Conservation (phyloP, 495 filamentous ascomycete species). For the Neurospora sp. region DNA sequence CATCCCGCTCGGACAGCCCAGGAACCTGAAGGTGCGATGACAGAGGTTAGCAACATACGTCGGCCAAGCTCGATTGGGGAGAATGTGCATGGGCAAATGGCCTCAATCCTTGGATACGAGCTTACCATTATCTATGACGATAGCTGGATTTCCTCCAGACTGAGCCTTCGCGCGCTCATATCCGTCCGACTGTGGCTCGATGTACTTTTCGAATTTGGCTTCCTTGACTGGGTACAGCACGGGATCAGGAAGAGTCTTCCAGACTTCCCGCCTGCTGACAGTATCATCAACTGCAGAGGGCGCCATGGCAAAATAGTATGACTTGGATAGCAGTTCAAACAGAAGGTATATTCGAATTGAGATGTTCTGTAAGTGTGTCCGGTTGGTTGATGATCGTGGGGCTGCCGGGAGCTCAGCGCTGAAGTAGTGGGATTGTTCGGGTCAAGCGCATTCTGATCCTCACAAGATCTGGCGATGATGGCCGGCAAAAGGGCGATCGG, state of each 20-base stretch:
- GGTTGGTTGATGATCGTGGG: not conserved
- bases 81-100: not conserved
- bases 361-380: not conserved
- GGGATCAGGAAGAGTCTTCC: constrained; percentile 34
- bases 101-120: not conserved
- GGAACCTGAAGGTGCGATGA: constrained; percentile 49
- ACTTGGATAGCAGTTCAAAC: not conserved
- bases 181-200: constrained; percentile 56
- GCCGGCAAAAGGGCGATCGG: not conserved
- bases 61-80: not conserved
- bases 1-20: constrained; percentile 85
- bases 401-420: not conserved
- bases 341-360: not conserved
- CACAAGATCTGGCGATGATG: not conserved
- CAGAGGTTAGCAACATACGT: not conserved
- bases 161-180: constrained; percentile 49
- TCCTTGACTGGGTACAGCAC: constrained; percentile 51
- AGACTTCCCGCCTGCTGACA: constrained; percentile 20
- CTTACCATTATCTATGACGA: constrained; percentile 97
- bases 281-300: constrained; percentile 33
- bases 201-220: constrained; percentile 66
- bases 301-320: constrained; percentile 26
- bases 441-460: not conserved
- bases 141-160: constrained; percentile 47
- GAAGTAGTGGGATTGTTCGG: not conserved